A percentile compares a stretch with the other conserved stretches of the same genome.
Conservation (phyloP, 106 monocot species). For the Triglochin maritima region DNA sequence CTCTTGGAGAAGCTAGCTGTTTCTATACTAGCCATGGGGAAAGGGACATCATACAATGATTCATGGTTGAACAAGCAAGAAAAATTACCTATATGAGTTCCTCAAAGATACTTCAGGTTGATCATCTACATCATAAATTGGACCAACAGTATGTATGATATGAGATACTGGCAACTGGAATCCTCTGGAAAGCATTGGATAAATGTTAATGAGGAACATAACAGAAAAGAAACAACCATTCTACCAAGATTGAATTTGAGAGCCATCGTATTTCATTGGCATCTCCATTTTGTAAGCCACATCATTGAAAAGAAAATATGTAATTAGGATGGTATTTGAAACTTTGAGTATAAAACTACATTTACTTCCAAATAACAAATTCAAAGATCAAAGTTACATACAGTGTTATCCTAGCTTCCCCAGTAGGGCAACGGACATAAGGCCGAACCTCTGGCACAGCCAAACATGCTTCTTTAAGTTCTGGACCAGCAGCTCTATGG, state of each 20-base stretch:
- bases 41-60: no score
- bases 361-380: background rate
- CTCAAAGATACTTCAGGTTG: conserved; percentile 61
- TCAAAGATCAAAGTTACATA: conserved; percentile 19
- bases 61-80: no score
- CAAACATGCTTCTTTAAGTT: conserved; percentile 50
- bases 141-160: conserved; percentile 92
- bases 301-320: no score
- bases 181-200: conserved; percentile 38
- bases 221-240: background rate
- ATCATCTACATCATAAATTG: conserved; percentile 51
- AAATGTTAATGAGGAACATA: background rate
- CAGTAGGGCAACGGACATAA: conserved; percentile 77
- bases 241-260: no score
- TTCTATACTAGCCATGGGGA: no score
- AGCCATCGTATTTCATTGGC: no score
- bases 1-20: no score
- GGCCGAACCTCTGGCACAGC: conserved; percentile 55
- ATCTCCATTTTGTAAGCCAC: no score
- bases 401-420: conserved; percentile 91
- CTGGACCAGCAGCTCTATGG: conserved; percentile 91
- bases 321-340: no score
- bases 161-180: conserved; percentile 64
- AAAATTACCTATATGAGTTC: conserved; percentile 56
- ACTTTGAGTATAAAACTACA: no score